phyloP scores from a whole-genome alignment of 352 stramenopile species.

The Phytophthora chlamydospora region DNA sequence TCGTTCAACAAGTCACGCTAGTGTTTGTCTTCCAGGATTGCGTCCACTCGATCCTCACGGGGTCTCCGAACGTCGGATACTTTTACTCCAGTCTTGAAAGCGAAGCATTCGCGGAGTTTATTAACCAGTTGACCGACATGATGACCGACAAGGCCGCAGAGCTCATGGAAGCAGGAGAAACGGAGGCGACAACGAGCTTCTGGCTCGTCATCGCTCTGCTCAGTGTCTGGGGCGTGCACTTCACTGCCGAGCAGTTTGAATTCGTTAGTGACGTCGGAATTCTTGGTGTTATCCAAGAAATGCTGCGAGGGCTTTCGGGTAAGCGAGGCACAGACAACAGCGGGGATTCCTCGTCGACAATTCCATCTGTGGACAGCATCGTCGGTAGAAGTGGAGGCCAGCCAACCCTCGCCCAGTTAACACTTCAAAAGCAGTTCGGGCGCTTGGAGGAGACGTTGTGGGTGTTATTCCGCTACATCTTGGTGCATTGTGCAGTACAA shows the following conservation, averaged over 20 bases:
- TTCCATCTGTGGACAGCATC: constrained; percentile 22
- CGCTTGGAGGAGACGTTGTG: constrained; percentile 40
- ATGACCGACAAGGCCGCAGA: constrained; percentile 39
- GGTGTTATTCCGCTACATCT: constrained; percentile 49
- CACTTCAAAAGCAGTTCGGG: constrained; percentile 13
- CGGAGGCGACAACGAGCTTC: constrained; percentile 6
- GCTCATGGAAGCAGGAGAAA: constrained; percentile 21
- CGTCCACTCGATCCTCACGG: constrained; percentile 7
- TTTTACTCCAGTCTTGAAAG: constrained; percentile 49
- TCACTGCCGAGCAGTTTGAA: constrained; percentile 49
- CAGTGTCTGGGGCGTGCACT: constrained; percentile 49
- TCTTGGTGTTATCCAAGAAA: constrained; percentile 43
- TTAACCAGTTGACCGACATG: constrained; percentile 43
- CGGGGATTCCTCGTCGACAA: neutral
- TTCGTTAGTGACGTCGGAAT: constrained; percentile 61
- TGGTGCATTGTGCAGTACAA: constrained; percentile 43
- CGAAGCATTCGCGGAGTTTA: constrained; percentile 36
- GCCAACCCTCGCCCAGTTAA: constrained; percentile 3
- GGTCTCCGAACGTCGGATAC: constrained; percentile 21
- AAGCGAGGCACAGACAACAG: neutral
- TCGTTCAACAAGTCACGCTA: constrained; percentile 59
- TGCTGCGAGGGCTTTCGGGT: constrained; percentile 25
- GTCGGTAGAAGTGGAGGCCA: constrained; percentile 14
- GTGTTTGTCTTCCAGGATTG: constrained; percentile 48
- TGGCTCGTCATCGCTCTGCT: constrained; percentile 45